Evolutionary conservation across 176 grass and related monocot species (phyloP), one percentile per base, ranked within the genome.

Genomic region (Eleusine indica): DNA sequence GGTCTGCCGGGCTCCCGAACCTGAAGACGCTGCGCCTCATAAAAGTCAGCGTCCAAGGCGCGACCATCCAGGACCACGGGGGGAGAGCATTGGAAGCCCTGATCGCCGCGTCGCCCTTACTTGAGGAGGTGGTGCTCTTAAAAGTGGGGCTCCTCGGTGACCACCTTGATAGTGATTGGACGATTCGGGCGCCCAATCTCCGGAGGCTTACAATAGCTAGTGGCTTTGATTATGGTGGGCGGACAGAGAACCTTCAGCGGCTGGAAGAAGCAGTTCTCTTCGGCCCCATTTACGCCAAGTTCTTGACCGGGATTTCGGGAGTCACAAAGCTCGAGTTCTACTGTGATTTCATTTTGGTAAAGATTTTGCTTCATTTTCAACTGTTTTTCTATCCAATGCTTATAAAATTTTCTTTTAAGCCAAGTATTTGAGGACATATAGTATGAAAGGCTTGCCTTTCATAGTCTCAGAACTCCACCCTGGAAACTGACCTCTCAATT

Each of bases 131-230:
- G 70, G 2, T 29, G 21, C n/a, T 48, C 43, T 13, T 1, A 4
- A 21, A 28, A 4, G 2, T 7, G 15, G 1, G 49, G 4, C 12
- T 72, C 11, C 3, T 14, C 12, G n/a, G 12, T 9, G 70, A 72
- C n/a, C 11, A 13, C 70, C 42, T 42, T 2, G 70, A 72, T 0
- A 43, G 15, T 7, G 70, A 51, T n/a, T 73, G 70, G 70, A 11
- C 15, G n/a, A 49, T 73, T 49, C 70, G 10, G 44, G 44, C 70
- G 43, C 70, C 70, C 70, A 73, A 73, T 17, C 44, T 73, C n/a
- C 44, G 70, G 41, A 73, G 13, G 44, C n/a, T 73, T 73, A 6
- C 0, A 4, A 30, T 73, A 3, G n/a, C 14, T 12, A 12, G 42
- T 16, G 1, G 3, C 19, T 72, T 29, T 48, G 43, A 44, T 29